Evolutionary conservation across 345 rosid genomes (phyloP), one percentile per base, ranked within the genome.

Genomic region (Citrus maxima): DNA sequence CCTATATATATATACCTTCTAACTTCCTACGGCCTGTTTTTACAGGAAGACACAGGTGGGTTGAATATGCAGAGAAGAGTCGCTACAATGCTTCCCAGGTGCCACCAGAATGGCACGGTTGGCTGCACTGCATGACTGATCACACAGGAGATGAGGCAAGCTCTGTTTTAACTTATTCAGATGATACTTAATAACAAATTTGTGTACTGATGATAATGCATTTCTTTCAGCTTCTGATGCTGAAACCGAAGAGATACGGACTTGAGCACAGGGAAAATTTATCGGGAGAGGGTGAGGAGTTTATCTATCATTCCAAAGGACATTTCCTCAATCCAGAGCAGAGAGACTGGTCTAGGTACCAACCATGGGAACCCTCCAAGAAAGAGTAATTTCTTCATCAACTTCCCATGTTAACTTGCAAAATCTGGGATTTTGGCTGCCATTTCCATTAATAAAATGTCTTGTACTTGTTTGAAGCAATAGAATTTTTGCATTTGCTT

Each of bases 101-200:
- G 77, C 99, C 99, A 78, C 79, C 98, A 5, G 99, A 96, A 79
- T 94, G 99, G 99, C 99, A 96, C n/a, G 97, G 97, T 21, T 96
- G 97, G 99, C 97, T 96, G 77, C 99, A 96, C 81, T 84, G 63
- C 84, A 81, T 96, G 79, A 96, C 98, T 22, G 98, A 96, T 87
- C 97, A 90, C 85, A 96, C 99, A 7, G 98, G 99, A 63, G 99
- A 96, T 67, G 94, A 96, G 93, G 98, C 89, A 87, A 82, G 78
- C 67, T 73, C 16, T 32, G 30, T 25, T 62, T 9, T 56, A 58
- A 37, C 28, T 55, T 10, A 60, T 18, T 37, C 0, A 37, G 46
- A 7, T 59, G 7, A 21, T 66, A 19, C 68, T 55, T 14, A n/a
- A 51, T 34, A 24, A 40, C 49, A 30, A 67, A 51, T 24, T 63